Evolutionary conservation across 352 stramenopile species (phyloP).

Genomic region (Phytophthora cactorum): DNA sequence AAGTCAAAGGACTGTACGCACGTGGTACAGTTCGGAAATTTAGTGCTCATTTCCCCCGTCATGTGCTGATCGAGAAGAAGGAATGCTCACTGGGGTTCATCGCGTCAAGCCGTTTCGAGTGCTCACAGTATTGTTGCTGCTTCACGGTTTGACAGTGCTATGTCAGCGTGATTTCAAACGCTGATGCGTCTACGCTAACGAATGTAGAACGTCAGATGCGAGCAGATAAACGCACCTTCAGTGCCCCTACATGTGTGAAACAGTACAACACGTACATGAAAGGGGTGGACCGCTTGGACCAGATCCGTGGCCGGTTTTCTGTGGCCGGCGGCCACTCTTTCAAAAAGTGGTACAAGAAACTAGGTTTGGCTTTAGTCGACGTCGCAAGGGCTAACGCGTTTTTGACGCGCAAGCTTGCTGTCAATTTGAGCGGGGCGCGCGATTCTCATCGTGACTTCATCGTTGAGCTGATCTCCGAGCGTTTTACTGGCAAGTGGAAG

Average conservation of each 20-base stretch:
- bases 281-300: not conserved
- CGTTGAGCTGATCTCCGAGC: not conserved
- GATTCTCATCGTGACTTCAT: not conserved
- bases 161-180: slow-evolving; percentile 33
- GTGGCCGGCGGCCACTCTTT: slow-evolving; percentile 4
- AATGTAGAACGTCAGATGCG: slow-evolving; percentile 12
- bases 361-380: slow-evolving; percentile 2
- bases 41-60: slow-evolving; percentile 31
- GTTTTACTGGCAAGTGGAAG: not conserved
- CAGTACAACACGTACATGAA: slow-evolving; percentile 3
- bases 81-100: slow-evolving; percentile 7
- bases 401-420: not conserved
- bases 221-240: slow-evolving; percentile 1
- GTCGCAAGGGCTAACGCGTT: not conserved
- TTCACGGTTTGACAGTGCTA: slow-evolving; percentile 32
- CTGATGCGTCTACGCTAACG: slow-evolving; percentile 2
- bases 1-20: slow-evolving; percentile 28
- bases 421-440: not conserved
- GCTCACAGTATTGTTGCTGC: slow-evolving; percentile 18
- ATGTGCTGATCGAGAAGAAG: slow-evolving; percentile 27
- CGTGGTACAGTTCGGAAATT: slow-evolving; percentile 25
- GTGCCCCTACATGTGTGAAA: slow-evolving; percentile 3
- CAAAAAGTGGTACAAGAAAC: slow-evolving; percentile 5
- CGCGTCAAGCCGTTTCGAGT: slow-evolving; percentile 19
- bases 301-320: slow-evolving; percentile 3